Percentiles rank a stretch among this genome's conserved stretches.
Conservation (phyloP, 1,284 basidiomycete genomes). For the Phylloboletellus chloephorus region DNA sequence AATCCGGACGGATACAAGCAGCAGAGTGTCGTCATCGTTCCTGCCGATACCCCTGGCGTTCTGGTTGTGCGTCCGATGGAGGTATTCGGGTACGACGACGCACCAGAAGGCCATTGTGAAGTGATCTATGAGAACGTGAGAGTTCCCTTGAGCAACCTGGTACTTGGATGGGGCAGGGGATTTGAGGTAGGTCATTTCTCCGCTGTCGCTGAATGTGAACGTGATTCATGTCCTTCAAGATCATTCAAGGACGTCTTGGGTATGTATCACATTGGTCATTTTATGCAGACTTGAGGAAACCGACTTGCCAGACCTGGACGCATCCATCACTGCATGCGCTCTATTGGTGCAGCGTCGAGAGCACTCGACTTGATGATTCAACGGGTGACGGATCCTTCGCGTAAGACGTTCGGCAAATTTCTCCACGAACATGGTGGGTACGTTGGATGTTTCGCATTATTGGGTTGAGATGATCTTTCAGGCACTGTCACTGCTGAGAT, state of each 20-base stretch:
- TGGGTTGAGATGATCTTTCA: constrained; percentile 28
- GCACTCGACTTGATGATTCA: constrained; percentile 87
- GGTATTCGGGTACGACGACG: constrained; percentile 92
- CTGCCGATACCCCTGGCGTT: constrained; percentile 82
- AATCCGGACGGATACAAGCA: constrained; percentile 74
- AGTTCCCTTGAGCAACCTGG: constrained; percentile 77
- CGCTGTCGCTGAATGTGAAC: neutral
- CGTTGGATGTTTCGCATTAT: neutral
- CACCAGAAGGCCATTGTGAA: constrained; percentile 95
- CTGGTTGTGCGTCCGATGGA: constrained; percentile 87
- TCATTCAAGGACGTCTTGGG: constrained; percentile 97
- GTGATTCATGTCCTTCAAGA: constrained; percentile 39
- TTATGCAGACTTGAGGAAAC: constrained; percentile 2
- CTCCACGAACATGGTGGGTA: constrained; percentile 82
- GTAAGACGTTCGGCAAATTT: constrained; percentile 93
- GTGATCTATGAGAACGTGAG: constrained; percentile 92
- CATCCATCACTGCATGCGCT: constrained; percentile 98
- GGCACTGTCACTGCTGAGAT: constrained; percentile 88
- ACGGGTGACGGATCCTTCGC: constrained; percentile 85
- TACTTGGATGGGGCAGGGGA: constrained; percentile 90
- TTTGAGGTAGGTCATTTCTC: constrained; percentile 59
- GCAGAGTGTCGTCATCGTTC: constrained; percentile 93
- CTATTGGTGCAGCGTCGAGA: constrained; percentile 82
- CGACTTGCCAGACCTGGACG: constrained; percentile 70
- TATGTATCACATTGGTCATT: constrained; percentile 31